Evolutionary conservation across 2,329 filamentous ascomycete species (phyloP).

Genomic region (Basipetospora chlamydospora): DNA sequence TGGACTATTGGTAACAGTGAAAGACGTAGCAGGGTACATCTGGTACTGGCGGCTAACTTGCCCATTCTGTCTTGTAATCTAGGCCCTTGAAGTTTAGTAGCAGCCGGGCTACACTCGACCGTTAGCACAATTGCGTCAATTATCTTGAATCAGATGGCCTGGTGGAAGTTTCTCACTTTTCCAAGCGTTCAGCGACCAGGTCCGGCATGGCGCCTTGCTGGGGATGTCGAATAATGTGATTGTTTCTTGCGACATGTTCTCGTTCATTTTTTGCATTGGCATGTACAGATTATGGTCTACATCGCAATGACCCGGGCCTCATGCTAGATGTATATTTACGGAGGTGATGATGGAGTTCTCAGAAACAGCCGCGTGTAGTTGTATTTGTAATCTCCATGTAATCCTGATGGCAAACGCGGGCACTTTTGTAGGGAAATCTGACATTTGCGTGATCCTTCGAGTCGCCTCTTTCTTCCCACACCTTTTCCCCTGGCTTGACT

Average conservation of each 20-base stretch:
- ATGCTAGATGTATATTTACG: too few species aligned
- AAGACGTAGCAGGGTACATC: not conserved
- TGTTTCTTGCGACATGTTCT: constrained; percentile 9
- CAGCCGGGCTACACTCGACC: constrained; percentile 37
- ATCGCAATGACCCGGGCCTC: too few species aligned
- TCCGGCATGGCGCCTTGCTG: constrained; percentile 28
- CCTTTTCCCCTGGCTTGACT: too few species aligned
- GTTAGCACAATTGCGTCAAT: not conserved
- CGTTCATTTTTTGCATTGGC: too few species aligned
- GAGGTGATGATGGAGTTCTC: too few species aligned
- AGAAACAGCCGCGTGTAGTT: too few species aligned
- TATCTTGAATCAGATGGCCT: not conserved
- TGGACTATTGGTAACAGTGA: not conserved
- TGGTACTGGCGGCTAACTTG: constrained; percentile 9
- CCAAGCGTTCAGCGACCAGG: constrained; percentile 59
- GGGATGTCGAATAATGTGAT: constrained; percentile 50
- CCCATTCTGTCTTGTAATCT: constrained; percentile 54
- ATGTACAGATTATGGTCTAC: too few species aligned
- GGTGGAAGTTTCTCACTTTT: constrained; percentile 34
- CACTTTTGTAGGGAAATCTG: too few species aligned
- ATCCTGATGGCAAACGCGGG: too few species aligned
- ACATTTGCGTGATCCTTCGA: too few species aligned
- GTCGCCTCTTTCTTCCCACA: too few species aligned
- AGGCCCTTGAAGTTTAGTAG: constrained; percentile 53
- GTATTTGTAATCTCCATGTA: too few species aligned